Evolutionary conservation across 225 moss, liverwort and hornwort species (phyloP).

Genomic region (Sphagnum contortum): DNA sequence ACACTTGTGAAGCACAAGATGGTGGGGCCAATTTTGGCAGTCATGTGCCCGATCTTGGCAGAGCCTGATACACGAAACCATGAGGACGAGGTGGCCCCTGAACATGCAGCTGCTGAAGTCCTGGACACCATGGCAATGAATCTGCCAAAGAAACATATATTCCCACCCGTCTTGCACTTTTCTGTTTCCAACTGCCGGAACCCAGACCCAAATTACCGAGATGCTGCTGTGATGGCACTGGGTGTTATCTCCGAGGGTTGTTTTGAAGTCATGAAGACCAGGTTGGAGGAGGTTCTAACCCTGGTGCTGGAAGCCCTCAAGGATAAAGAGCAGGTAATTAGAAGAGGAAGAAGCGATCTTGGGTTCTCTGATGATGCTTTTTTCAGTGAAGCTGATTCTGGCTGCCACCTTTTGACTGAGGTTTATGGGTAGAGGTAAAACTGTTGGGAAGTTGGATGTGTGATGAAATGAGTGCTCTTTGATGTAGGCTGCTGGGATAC

Average conservation of each 20-base stretch:
- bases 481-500: too few relatives aligned
- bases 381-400: too few relatives aligned
- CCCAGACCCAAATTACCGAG: conserved; percentile 76
- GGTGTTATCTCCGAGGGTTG: conserved; percentile 99
- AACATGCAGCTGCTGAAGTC: conserved; percentile 94
- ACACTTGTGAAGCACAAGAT: conserved; percentile 89
- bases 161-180: conserved; percentile 77
- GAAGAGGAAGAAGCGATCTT: too few relatives aligned
- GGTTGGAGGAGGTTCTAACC: conserved; percentile 71
- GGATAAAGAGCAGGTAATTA: conserved; percentile 70
- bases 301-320: conserved; percentile 88
- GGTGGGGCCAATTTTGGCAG: conserved; percentile 59
- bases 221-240: conserved; percentile 89
- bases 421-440: background rate
- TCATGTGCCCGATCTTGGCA: conserved; percentile 91
- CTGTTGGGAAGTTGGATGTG: too few relatives aligned
- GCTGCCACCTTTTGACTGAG: background rate
- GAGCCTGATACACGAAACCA: conserved; percentile 61
- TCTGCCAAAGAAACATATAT: conserved; percentile 92
- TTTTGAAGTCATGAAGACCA: conserved; percentile 85
- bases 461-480: too few relatives aligned
- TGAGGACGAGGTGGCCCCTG: conserved; percentile 82
- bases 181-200: conserved; percentile 74
- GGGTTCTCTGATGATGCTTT: too few relatives aligned
- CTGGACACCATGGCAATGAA: conserved; percentile 95